A percentile compares a stretch with the other conserved stretches of the same genome.
Evolutionary conservation across 805 yeast species (phyloP).

Genomic region (Candida qinlingensis): DNA sequence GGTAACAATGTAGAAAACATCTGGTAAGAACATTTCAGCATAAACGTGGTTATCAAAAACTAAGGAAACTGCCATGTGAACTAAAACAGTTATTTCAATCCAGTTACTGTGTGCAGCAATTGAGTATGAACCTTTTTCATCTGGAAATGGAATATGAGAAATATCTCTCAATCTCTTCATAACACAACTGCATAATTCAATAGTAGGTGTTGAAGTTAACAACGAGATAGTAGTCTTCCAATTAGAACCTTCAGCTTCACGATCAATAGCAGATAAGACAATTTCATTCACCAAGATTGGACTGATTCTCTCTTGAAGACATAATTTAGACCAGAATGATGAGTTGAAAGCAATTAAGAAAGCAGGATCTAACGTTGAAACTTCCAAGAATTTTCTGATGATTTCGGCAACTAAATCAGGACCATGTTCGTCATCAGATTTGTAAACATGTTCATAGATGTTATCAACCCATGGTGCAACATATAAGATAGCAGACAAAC

Average conservation of each 20-base stretch:
- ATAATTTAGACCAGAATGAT: constrained; percentile 62
- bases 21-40: constrained; percentile 64
- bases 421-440: constrained; percentile 52
- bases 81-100: constrained; percentile 66
- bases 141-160: constrained; percentile 44
- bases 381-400: constrained; percentile 54
- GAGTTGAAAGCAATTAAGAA: constrained; percentile 51
- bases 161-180: constrained; percentile 51
- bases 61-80: constrained; percentile 55
- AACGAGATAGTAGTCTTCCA: constrained; percentile 61
- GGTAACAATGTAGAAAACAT: constrained; percentile 62
- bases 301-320: constrained; percentile 54
- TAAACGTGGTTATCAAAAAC: constrained; percentile 65
- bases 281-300: constrained; percentile 65
- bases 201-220: constrained; percentile 61
- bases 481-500: constrained; percentile 33
- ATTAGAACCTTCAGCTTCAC: constrained; percentile 67
- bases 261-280: constrained; percentile 66
- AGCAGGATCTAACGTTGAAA: constrained; percentile 44
- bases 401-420: constrained; percentile 54
- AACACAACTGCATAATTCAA: constrained; percentile 66
- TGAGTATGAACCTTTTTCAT: constrained; percentile 34
- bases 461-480: constrained; percentile 74
- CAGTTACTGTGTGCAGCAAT: constrained; percentile 53
- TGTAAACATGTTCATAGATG: constrained; percentile 51